Conservation (phyloP, 73 alveolate genomes). For the Effrenium voratum region DNA sequence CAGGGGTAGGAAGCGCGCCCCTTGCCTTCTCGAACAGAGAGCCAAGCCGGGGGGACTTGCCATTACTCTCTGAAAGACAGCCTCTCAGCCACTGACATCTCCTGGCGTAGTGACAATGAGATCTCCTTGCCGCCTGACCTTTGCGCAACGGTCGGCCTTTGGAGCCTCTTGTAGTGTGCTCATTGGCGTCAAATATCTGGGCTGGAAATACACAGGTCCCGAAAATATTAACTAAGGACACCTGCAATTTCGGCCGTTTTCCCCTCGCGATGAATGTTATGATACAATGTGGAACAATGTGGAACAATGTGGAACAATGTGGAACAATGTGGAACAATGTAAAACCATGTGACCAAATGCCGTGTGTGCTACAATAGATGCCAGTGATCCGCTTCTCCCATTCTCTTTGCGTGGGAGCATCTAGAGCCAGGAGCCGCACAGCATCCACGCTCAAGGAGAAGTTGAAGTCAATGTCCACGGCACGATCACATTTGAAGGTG, state of each 20-base stretch:
- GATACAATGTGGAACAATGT: too few species aligned
- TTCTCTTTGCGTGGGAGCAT: too few species aligned
- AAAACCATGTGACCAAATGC: too few species aligned
- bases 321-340: too few species aligned
- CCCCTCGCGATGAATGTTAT: too few species aligned
- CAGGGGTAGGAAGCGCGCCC: neutral
- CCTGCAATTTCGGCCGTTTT: too few species aligned
- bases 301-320: too few species aligned
- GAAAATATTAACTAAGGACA: neutral
- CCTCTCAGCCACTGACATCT: slow-evolving; percentile 5
- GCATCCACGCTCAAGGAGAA: slow-evolving; percentile 64
- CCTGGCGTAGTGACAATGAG: slow-evolving; percentile 48
- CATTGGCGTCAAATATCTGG: too few species aligned
- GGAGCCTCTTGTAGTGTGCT: neutral
- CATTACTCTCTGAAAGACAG: neutral
- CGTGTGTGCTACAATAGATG: too few species aligned
- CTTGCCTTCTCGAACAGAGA: neutral
- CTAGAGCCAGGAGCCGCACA: too few species aligned
- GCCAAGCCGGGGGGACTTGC: too few species aligned
- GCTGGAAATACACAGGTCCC: neutral
- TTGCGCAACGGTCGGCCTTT: neutral
- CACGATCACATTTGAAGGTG: slow-evolving; percentile 78
- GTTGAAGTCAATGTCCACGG: slow-evolving; percentile 91
- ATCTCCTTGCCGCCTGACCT: slow-evolving; percentile 41
- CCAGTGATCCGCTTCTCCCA: too few species aligned